Conservation (phyloP, 2,329 filamentous ascomycete species). For the Fusarium mangiferae region DNA sequence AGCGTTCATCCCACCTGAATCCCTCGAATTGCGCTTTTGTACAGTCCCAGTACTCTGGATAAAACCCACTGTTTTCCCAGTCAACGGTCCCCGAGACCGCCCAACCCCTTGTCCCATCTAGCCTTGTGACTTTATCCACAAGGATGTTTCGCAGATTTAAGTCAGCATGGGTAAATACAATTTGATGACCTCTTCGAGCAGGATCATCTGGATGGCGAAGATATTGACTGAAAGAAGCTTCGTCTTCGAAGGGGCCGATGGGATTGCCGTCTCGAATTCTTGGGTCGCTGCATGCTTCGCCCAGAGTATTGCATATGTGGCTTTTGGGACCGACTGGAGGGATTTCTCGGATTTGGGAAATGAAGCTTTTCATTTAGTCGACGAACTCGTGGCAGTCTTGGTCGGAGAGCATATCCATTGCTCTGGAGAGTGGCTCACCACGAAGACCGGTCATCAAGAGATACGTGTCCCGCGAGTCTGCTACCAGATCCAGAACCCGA, state of each 20-base stretch:
- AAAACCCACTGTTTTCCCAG: constrained; percentile 42
- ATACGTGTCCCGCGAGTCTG: constrained; percentile 30
- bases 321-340: constrained; percentile 24
- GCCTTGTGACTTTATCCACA: constrained; percentile 37
- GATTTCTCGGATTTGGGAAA: constrained; percentile 44
- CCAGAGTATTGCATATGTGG: constrained; percentile 47
- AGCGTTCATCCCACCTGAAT: background rate
- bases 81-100: constrained; percentile 43
- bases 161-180: constrained; percentile 57
- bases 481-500: constrained; percentile 40
- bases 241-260: constrained; percentile 46
- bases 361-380: constrained; percentile 34
- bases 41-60: constrained; percentile 43
- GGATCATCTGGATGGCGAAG: constrained; percentile 46
- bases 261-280: constrained; percentile 39
- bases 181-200: constrained; percentile 25
- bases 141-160: constrained; percentile 45
- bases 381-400: constrained; percentile 34
- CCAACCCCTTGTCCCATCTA: constrained; percentile 31
- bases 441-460: constrained; percentile 5
- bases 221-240: constrained; percentile 47
- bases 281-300: constrained; percentile 40
- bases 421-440: constrained; percentile 4
- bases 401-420: constrained; percentile 42
- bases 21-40: constrained; percentile 17